Evolutionary conservation across 805 yeast genomes (phyloP).

Genomic region (Sugiyamaella chiloensis): DNA sequence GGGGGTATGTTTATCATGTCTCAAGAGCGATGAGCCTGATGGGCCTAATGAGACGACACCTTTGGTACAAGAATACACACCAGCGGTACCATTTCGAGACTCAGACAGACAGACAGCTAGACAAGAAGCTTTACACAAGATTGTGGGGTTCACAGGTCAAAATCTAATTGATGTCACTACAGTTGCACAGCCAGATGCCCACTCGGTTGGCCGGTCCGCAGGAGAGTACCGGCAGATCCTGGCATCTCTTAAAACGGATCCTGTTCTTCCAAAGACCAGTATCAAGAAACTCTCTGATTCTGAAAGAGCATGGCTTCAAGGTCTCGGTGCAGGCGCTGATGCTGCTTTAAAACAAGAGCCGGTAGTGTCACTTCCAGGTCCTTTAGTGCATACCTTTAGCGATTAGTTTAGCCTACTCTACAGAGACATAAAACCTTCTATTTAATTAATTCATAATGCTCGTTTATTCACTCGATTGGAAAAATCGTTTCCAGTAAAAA

Average conservation of each 20-base stretch:
- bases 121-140: slow-evolving; percentile 19
- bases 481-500: too few relatives aligned
- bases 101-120: slow-evolving; percentile 8
- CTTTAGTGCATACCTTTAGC: slow-evolving; percentile 19
- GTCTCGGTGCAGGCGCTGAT: slow-evolving; percentile 16
- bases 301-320: slow-evolving; percentile 18
- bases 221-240: slow-evolving; percentile 16
- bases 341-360: slow-evolving; percentile 19
- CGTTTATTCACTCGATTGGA: neutral
- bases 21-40: slow-evolving; percentile 11
- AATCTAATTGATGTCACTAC: slow-evolving; percentile 24
- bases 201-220: slow-evolving; percentile 16
- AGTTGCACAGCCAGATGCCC: slow-evolving; percentile 20
- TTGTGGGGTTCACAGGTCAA: slow-evolving; percentile 22
- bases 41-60: slow-evolving; percentile 13
- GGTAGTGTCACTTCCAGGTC: slow-evolving; percentile 17
- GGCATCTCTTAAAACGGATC: neutral
- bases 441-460: neutral
- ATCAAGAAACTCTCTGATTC: slow-evolving; percentile 11
- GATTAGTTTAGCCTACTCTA: too few relatives aligned
- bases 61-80: slow-evolving; percentile 11
- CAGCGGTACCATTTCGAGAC: slow-evolving; percentile 3
- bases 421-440: too few relatives aligned
- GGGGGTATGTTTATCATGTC: slow-evolving; percentile 24
- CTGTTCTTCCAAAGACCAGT: slow-evolving; percentile 1